Evolutionary conservation across 192 early-diverging fungal species (phyloP).

Genomic region (Obelidium mucronatum): DNA sequence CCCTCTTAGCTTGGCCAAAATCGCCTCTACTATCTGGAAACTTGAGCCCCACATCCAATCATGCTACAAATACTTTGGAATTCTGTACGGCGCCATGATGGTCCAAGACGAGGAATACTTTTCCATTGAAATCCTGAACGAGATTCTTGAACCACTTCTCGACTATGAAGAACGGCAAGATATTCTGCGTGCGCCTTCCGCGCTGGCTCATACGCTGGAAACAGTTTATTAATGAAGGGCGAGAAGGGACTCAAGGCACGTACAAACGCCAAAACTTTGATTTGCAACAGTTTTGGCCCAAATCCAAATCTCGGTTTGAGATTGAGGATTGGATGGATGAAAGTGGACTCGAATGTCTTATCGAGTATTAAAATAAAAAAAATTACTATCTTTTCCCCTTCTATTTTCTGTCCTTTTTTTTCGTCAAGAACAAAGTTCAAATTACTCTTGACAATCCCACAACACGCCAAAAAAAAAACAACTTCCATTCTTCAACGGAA

Average conservation of each 20-base stretch:
- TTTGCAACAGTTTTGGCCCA: not conserved
- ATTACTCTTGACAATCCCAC: no score
- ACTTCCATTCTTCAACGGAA: no score
- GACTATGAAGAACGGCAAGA: not conserved
- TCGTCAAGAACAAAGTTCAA: no score
- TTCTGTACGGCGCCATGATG: constrained; percentile 12
- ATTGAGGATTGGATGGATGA: constrained; percentile 25
- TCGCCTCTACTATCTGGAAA: not conserved
- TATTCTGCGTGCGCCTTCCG: not conserved
- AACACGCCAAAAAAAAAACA: no score
- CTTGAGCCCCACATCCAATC: not conserved
- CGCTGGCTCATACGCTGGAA: not conserved
- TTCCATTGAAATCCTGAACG: not conserved
- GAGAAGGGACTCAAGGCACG: not conserved
- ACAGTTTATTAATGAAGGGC: constrained; percentile 3
- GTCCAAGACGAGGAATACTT: not conserved
- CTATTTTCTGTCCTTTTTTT: no score
- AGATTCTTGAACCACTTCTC: not conserved
- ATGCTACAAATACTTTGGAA: constrained; percentile 18
- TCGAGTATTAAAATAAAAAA: no score
- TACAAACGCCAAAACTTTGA: not conserved
- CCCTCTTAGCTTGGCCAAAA: not conserved
- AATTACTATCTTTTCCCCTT: no score
- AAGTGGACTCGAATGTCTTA: constrained; percentile 13
- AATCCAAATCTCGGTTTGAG: not conserved